These are phyloP conservation scores for Cyclocybe aegerita DNA, from an alignment of 768 basidiomycete species.

Conservation along the genomic window DNA sequence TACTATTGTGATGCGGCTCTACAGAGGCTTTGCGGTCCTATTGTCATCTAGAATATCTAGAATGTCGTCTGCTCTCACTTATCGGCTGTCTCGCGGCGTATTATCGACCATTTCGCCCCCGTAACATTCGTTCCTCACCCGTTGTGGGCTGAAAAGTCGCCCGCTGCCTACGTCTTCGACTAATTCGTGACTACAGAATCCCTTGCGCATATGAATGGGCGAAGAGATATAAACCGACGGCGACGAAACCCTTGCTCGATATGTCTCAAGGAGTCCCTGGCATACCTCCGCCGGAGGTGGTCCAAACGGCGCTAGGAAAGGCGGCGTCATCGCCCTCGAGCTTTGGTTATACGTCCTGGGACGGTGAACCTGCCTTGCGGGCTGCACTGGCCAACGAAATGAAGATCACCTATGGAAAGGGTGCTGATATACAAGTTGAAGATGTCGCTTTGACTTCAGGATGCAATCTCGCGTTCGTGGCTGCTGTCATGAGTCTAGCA, in stretches of 20 bases:
- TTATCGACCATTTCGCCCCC: slow-evolving; percentile 46
- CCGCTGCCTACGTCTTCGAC: neutral
- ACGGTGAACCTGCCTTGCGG: slow-evolving; percentile 57
- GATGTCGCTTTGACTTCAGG: slow-evolving; percentile 74
- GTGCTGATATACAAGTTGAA: slow-evolving; percentile 44
- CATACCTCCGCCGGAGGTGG: slow-evolving; percentile 50
- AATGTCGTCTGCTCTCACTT: slow-evolving; percentile 22
- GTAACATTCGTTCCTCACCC: slow-evolving; percentile 25
- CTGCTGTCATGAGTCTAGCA: slow-evolving; percentile 61
- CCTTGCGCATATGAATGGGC: slow-evolving; percentile 61
- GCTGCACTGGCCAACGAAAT: slow-evolving; percentile 60
- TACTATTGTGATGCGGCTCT: no score
- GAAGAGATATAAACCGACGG: slow-evolving; percentile 37
- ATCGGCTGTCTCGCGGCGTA: slow-evolving; percentile 39
- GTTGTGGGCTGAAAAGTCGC: neutral
- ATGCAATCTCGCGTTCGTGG: slow-evolving; percentile 72
- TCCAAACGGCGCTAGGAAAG: slow-evolving; percentile 48
- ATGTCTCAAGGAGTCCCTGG: slow-evolving; percentile 81
- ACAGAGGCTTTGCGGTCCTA: neutral
- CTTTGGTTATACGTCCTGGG: slow-evolving; percentile 58
- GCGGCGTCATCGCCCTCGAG: slow-evolving; percentile 41
- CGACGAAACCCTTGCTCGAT: slow-evolving; percentile 53
- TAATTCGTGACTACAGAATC: slow-evolving; percentile 36
- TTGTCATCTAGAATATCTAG: neutral
- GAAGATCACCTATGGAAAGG: slow-evolving; percentile 51